Evolutionary conservation across 768 basidiomycete species (phyloP).

Genomic region (Podaxis carcinomalis): DNA sequence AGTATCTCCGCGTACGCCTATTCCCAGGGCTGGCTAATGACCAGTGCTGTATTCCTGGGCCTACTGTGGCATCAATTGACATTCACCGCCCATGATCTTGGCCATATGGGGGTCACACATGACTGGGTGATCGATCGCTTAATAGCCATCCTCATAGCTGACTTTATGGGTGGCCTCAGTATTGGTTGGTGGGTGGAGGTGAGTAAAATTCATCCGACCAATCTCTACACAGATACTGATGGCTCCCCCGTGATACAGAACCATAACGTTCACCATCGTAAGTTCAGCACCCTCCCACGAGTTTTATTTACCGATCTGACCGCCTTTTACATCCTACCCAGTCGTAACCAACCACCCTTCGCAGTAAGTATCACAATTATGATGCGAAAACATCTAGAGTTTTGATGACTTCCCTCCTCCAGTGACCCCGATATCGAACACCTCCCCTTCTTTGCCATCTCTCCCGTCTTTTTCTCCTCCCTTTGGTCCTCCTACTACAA

Average conservation of each 20-base stretch:
- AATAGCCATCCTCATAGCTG: slow-evolving; percentile 73
- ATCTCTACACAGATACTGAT: slow-evolving; percentile 10
- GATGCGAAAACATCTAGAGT: background rate
- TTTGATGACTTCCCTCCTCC: slow-evolving; percentile 9
- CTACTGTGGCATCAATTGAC: slow-evolving; percentile 94
- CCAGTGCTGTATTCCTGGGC: slow-evolving; percentile 80
- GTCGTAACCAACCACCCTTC: slow-evolving; percentile 98
- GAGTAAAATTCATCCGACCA: slow-evolving; percentile 31
- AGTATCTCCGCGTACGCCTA: slow-evolving; percentile 59
- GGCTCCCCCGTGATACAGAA: slow-evolving; percentile 41
- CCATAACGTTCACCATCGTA: slow-evolving; percentile 95
- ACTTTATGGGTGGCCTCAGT: slow-evolving; percentile 89
- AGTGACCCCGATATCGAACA: slow-evolving; percentile 86
- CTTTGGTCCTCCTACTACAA: slow-evolving; percentile 96
- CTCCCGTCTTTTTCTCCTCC: slow-evolving; percentile 78
- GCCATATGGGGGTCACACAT: slow-evolving; percentile 92
- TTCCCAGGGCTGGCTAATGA: slow-evolving; percentile 55
- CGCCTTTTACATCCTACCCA: slow-evolving; percentile 24
- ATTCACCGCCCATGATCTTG: slow-evolving; percentile 91
- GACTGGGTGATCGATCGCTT: slow-evolving; percentile 78
- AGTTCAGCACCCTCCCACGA: slow-evolving; percentile 29
- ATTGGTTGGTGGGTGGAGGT: slow-evolving; percentile 98
- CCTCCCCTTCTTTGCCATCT: slow-evolving; percentile 93
- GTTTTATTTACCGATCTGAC: slow-evolving; percentile 10
- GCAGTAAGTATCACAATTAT: slow-evolving; percentile 52